Base-by-base conservation (phyloP, 1,284 basidiomycete genomes). In the Vanrija humicola region DNA sequence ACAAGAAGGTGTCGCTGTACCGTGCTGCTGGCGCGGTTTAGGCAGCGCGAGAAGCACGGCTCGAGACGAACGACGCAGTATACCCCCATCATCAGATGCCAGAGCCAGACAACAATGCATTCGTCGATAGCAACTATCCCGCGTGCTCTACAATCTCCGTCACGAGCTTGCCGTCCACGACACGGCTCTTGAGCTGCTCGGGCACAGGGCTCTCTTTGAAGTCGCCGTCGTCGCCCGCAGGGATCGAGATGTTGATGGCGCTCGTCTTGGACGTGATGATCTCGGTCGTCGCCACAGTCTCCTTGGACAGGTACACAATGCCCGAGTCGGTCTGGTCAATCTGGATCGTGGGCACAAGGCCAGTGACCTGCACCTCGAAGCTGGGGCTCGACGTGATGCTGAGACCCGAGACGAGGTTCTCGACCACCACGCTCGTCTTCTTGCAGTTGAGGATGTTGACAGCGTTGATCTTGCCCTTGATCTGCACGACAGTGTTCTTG, bases 251-350 rank as follows among this genome's bases (percentile, higher is more conserved):
- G 77, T 98, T 99, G 77, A 99, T 88, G 29, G 87, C 83, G 69
- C 89, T 93, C 75, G 92, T 96, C 79, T 98, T 98, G 55, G 91
- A 87, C 1, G 94, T 95, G 46, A 93, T 88, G 67, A 99, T 90
- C 78, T 98, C 95, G 3, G 85, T 82, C 10, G 60, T 59, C 46
- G 79, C 76, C 52, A 96, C 80, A 64, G 88, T 88, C 29, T 83
- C 83, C 73, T 88, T 88, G 44, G 90, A 93, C 34, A 99, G 83
- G 78, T 91, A 99, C 62, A 99, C 85, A 74, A 94, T 90, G 9
- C 95, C 96, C 16, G 89, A 90, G 76, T 98, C 96, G 39, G 90
- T 95, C 28, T 87, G 87, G 77, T 99, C 96, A 39, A 99, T 78
- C 69, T 95, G 88, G 61, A 99, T 85, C 55, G 92, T 98, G 2